Conservation (phyloP, 169 alveolate species). For the Plasmodium knowlesi region DNA sequence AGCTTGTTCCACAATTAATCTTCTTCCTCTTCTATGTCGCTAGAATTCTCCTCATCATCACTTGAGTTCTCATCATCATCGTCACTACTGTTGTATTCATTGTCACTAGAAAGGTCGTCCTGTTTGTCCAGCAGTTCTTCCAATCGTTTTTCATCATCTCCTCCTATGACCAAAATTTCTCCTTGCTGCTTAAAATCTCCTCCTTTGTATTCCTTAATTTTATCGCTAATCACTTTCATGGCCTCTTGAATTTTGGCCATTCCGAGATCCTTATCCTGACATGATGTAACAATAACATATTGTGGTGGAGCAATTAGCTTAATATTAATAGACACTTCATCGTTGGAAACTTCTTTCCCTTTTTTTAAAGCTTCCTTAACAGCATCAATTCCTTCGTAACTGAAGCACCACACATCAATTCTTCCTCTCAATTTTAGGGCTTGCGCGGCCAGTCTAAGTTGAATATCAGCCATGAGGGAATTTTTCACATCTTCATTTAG, state of each 20-base stretch:
- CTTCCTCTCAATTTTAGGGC: conserved; percentile 92
- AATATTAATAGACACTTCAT: conserved; percentile 82
- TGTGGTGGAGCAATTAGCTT: conserved; percentile 94
- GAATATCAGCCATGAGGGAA: conserved; percentile 89
- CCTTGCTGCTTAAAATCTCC: conserved; percentile 93
- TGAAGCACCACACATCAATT: conserved; percentile 95
- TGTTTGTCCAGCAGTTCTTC: conserved; percentile 86
- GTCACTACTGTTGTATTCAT: conserved; percentile 85
- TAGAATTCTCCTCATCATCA: conserved; percentile 85
- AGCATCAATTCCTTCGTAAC: conserved; percentile 98
- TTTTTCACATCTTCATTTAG: conserved; percentile 88
- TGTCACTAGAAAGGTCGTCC: conserved; percentile 82
- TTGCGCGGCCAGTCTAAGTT: conserved; percentile 92
- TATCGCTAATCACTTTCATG: conserved; percentile 87
- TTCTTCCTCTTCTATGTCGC: conserved; percentile 87
- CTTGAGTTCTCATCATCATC: conserved; percentile 93
- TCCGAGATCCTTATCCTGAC: conserved; percentile 92
- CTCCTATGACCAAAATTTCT: conserved; percentile 91
- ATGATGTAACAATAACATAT: conserved; percentile 91
- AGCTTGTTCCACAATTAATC: conserved; percentile 61
- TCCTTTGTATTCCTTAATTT: conserved; percentile 87
- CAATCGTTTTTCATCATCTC: conserved; percentile 90
- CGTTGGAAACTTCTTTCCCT: conserved; percentile 75
- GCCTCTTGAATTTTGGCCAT: conserved; percentile 86
- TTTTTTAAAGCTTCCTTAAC: conserved; percentile 92